Conservation (phyloP, 805 yeast species). For the Yarrowia deformans region DNA sequence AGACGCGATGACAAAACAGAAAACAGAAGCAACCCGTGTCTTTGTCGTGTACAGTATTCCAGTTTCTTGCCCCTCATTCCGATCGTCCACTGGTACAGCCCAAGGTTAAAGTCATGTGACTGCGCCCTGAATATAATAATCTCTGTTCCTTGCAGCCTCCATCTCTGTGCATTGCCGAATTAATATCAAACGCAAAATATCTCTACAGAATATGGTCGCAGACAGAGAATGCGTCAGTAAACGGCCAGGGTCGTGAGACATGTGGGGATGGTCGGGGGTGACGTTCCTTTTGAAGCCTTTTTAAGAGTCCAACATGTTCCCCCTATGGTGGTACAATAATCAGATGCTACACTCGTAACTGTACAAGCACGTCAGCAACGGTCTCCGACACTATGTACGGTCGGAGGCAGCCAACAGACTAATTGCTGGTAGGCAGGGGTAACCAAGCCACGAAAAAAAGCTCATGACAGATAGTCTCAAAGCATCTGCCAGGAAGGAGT, state of each 20-base stretch:
- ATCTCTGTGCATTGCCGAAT: slow-evolving; percentile 4
- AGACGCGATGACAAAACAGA: not conserved
- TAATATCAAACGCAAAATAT: not conserved
- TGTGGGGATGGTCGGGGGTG: not conserved
- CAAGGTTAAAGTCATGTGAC: not conserved
- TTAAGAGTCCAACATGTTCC: too few relatives aligned
- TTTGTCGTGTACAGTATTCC: not conserved
- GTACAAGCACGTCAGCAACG: too few relatives aligned
- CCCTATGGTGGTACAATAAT: too few relatives aligned
- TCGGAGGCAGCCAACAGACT: too few relatives aligned
- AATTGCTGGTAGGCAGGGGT: not conserved
- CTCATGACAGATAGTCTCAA: not conserved
- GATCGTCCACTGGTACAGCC: not conserved
- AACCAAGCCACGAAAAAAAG: not conserved
- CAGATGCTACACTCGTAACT: too few relatives aligned
- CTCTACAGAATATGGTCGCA: not conserved
- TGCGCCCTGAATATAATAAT: not conserved
- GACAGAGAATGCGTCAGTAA: not conserved
- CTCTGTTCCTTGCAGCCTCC: not conserved
- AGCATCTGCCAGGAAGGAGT: not conserved
- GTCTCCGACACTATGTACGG: too few relatives aligned
- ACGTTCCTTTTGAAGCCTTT: too few relatives aligned
- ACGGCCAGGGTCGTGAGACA: not conserved
- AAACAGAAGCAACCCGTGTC: not conserved
- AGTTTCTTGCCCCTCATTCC: slow-evolving; percentile 14